These are phyloP conservation scores for Flaveria robusta DNA, from an alignment of 129 eudicot species.

Conservation along the genomic window DNA sequence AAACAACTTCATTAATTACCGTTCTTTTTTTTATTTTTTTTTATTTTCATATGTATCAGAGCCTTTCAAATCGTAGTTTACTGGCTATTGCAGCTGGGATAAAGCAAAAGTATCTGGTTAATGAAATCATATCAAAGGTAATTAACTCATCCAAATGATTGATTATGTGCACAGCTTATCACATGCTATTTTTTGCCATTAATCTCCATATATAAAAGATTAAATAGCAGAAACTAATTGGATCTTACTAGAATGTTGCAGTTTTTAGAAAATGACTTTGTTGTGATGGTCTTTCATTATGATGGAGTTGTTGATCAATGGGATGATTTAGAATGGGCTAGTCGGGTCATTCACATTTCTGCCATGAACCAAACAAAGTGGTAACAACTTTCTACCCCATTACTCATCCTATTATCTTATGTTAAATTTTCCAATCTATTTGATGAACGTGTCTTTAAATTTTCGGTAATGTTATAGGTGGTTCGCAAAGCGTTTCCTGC, in stretches of 20 bases:
- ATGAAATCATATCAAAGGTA: constrained; percentile 73
- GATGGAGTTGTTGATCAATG: constrained; percentile 80
- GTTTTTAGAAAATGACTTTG: constrained; percentile 68
- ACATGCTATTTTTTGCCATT: neutral
- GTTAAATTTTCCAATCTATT: neutral
- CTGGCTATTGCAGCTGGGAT: constrained; percentile 90
- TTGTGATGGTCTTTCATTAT: constrained; percentile 81
- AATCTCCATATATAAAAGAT: neutral
- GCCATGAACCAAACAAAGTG: constrained; percentile 86
- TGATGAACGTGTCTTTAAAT: neutral
- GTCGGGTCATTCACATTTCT: constrained; percentile 65
- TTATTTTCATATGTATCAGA: constrained; percentile 33
- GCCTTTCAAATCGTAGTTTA: constrained; percentile 43
- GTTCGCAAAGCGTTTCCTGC: constrained; percentile 87
- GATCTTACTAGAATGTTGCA: constrained; percentile 37
- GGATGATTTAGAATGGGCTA: constrained; percentile 65
- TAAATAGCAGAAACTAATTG: neutral
- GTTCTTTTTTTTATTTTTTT: neutral
- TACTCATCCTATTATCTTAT: neutral
- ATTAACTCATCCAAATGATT: neutral
- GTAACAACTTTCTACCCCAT: constrained; percentile 32
- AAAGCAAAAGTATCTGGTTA: constrained; percentile 68
- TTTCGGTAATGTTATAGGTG: constrained; percentile 50
- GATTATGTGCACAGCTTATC: neutral
- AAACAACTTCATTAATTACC: neutral